A percentile compares a stretch with the other conserved stretches of the same genome.
Conservation (phyloP, 768 basidiomycete genomes). For the Terana coerulea region DNA sequence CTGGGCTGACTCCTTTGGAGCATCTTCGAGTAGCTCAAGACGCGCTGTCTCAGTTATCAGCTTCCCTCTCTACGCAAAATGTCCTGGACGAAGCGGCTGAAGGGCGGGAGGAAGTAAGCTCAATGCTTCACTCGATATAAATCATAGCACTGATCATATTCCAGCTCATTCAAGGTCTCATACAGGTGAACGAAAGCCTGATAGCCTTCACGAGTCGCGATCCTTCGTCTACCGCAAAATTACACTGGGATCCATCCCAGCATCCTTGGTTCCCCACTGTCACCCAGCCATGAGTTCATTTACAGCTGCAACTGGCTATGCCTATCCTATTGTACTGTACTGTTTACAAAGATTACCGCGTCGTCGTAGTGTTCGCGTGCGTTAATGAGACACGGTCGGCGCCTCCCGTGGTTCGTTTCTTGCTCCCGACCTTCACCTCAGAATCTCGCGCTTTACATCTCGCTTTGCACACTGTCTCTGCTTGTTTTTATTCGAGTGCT, state of each 20-base stretch:
- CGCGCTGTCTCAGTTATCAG: constrained; percentile 28
- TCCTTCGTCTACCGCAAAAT: background rate
- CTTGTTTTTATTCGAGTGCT: background rate
- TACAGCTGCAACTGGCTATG: too few species aligned
- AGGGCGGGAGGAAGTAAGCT: constrained; percentile 13
- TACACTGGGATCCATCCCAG: constrained; percentile 12
- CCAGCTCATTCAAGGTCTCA: constrained; percentile 2
- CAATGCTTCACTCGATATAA: background rate
- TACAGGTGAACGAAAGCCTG: background rate
- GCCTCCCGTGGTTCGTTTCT: background rate
- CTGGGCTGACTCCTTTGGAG: constrained; percentile 37
- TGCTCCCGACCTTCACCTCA: background rate
- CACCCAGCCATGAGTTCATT: background rate
- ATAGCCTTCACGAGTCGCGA: background rate
- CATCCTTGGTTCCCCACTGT: background rate
- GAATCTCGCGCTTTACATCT: background rate
- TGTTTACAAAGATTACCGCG: too few species aligned
- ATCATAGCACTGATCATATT: background rate
- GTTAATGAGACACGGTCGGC: constrained; percentile 4
- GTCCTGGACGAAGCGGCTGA: constrained; percentile 5
- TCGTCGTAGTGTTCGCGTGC: background rate
- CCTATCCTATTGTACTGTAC: too few species aligned
- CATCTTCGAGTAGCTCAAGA: constrained; percentile 41
- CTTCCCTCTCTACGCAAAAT: constrained; percentile 8
- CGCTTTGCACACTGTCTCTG: background rate